Evolutionary conservation across 768 basidiomycete species (phyloP), one percentile per base, ranked within the genome.

Genomic region (Boletus speciosus): DNA sequence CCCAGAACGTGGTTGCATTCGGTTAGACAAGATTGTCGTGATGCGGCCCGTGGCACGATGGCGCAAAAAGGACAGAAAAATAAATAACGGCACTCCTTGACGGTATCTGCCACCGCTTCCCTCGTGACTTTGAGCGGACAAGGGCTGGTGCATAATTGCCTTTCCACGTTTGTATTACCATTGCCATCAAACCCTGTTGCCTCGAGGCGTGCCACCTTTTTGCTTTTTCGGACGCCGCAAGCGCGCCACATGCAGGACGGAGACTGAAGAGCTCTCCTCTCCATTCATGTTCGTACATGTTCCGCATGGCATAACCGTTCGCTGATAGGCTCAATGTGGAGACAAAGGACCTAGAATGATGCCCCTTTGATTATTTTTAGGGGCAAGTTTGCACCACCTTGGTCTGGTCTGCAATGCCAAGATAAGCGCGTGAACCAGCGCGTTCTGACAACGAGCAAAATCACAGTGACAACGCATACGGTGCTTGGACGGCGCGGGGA

Each of bases 121-220:
- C 57, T 55, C 61, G 63, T 58, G 58, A 59, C 62, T 44, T 49
- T 4, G 44, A 7, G 34, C 51, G 6, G 15, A 56, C 23, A 27
- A 51, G 51, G 56, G 31, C 51, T 46, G 32, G 49, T 47, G 51
- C 36, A 4, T 34, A 36, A 36, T 31, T 39, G 11, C 21, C 29
- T 54, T 49, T 29, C 50, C 54, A 55, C 43, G 32, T 35, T 59
- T 23, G 21, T 34, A 19, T 19, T 19, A 14, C 11, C 31, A 27
- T 43, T 11, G 3, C 52, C 61, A 69, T 67, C 66, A 67, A 67
- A 67, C 66, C 40, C 50, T 67, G 50, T 51, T 62, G 47, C 62
- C 65, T 67, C 57, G 67, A 69, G 67, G 66, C 54, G 44, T 56
- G 47, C 53, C 55, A 55, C 38, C 38, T 29, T 31, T 32, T 50